A percentile compares a stretch with the other conserved stretches of the same genome.
phyloP scores from a whole-genome alignment of 106 monocot genomes.

The Dioscorea dumetorum region DNA sequence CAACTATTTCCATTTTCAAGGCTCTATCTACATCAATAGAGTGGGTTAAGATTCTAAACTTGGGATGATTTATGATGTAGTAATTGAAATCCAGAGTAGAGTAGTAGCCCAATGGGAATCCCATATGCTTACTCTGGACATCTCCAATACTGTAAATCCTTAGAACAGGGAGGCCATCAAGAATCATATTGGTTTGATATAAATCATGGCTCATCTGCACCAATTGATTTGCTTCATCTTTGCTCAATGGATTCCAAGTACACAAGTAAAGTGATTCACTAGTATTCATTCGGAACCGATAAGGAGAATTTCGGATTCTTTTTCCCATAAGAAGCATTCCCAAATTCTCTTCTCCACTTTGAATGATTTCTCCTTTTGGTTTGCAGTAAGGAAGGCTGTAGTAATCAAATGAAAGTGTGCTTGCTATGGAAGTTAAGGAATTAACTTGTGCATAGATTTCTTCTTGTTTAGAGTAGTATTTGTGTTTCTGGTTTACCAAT shows the following conservation, averaged over 20 bases:
- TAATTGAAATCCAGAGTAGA: background rate
- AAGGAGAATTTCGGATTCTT: background rate
- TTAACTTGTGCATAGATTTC: constrained; percentile 2
- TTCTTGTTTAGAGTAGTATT: background rate
- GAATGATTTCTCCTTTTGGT: background rate
- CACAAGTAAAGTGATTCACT: constrained; percentile 56
- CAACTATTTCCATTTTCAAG: constrained; percentile 42
- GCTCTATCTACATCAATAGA: constrained; percentile 24
- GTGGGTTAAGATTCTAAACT: constrained; percentile 46
- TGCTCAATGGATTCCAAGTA: constrained; percentile 28
- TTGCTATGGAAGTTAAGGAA: constrained; percentile 2
- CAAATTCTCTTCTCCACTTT: background rate
- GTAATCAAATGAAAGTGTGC: background rate
- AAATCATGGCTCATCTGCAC: constrained; percentile 38
- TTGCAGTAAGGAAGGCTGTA: constrained; percentile 6
- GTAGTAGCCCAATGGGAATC: constrained; percentile 47
- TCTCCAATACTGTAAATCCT: constrained; percentile 25
- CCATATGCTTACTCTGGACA: constrained; percentile 36
- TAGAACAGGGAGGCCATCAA: constrained; percentile 50
- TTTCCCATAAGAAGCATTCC: constrained; percentile 4
- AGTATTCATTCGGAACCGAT: constrained; percentile 25
- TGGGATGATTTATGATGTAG: constrained; percentile 51
- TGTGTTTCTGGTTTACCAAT: too few species aligned
- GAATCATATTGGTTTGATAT: constrained; percentile 68
- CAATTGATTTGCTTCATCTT: constrained; percentile 43